Conservation (phyloP, 129 eudicot species). For the Lonicera japonica region DNA sequence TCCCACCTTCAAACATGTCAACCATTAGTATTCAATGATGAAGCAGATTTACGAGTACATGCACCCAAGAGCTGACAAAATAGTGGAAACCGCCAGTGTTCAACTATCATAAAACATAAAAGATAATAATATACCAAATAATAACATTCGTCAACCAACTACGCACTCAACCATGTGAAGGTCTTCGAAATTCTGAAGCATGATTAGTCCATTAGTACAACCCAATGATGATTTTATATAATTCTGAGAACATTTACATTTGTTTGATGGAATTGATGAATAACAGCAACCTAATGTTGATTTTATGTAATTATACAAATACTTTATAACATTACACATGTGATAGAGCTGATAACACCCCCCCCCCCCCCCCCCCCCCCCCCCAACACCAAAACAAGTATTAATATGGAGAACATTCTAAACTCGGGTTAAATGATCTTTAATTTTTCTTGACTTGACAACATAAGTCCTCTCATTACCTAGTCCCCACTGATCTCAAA, state of each 20-base stretch:
- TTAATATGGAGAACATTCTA: neutral
- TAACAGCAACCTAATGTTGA: neutral
- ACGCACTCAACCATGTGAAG: neutral
- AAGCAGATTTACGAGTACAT: neutral
- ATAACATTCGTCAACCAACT: neutral
- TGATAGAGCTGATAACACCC: too few species aligned
- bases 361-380: too few species aligned
- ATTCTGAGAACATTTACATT: too few species aligned
- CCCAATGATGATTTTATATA: neutral
- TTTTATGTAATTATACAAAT: too few species aligned
- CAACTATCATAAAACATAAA: neutral
- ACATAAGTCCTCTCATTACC: neutral
- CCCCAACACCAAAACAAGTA: too few species aligned
- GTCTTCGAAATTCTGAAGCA: neutral
- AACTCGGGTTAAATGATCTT: neutral
- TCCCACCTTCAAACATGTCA: constrained; percentile 73
- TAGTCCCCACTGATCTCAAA: neutral
- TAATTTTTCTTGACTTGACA: neutral
- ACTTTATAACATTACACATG: too few species aligned
- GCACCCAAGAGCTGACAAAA: neutral
- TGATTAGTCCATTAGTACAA: neutral
- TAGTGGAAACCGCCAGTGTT: neutral
- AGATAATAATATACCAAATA: neutral
- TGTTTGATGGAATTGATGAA: neutral
- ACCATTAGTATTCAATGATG: neutral